phyloP scores from a whole-genome alignment of 2,329 filamentous ascomycete genomes.

The Scleromitrula shiraiana region DNA sequence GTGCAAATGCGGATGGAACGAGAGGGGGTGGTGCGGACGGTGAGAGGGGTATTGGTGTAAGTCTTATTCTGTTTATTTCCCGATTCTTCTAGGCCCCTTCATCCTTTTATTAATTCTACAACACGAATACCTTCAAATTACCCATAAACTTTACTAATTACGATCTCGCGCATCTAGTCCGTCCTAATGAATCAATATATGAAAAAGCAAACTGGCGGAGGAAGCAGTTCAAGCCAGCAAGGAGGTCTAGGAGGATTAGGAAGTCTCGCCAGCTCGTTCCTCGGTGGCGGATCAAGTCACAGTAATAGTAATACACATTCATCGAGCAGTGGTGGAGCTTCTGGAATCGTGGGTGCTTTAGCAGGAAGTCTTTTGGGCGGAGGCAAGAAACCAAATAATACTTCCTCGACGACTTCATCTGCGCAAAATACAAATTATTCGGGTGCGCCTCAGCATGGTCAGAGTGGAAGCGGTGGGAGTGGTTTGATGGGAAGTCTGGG shows the following conservation, averaged over 20 bases:
- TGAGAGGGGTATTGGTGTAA: slow-evolving; percentile 58
- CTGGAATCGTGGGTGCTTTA: slow-evolving; percentile 32
- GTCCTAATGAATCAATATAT: slow-evolving; percentile 28
- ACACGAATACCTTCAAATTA: too few species aligned
- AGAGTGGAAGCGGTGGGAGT: slow-evolving; percentile 12
- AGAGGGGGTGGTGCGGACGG: slow-evolving; percentile 56
- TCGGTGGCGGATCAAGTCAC: slow-evolving; percentile 23
- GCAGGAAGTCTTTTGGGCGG: slow-evolving; percentile 49
- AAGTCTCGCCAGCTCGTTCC: slow-evolving; percentile 32
- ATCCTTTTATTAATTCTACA: too few species aligned
- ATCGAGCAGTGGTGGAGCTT: slow-evolving; percentile 21
- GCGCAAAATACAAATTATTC: slow-evolving; percentile 33
- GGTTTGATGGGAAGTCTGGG: slow-evolving; percentile 26
- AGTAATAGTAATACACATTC: slow-evolving; percentile 19
- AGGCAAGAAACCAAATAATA: slow-evolving; percentile 33
- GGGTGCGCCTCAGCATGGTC: slow-evolving; percentile 28
- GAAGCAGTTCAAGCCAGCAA: slow-evolving; percentile 11
- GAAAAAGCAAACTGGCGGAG: slow-evolving; percentile 6
- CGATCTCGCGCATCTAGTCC: slow-evolving; percentile 13
- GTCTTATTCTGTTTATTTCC: slow-evolving; percentile 28
- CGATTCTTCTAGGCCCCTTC: background rate
- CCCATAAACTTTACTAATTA: background rate
- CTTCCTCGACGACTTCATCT: too few species aligned
- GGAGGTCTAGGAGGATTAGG: slow-evolving; percentile 32
- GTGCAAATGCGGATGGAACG: slow-evolving; percentile 48